Evolutionary conservation across 2,329 filamentous ascomycete species (phyloP).

Genomic region (Epicoccum sorghinum): DNA sequence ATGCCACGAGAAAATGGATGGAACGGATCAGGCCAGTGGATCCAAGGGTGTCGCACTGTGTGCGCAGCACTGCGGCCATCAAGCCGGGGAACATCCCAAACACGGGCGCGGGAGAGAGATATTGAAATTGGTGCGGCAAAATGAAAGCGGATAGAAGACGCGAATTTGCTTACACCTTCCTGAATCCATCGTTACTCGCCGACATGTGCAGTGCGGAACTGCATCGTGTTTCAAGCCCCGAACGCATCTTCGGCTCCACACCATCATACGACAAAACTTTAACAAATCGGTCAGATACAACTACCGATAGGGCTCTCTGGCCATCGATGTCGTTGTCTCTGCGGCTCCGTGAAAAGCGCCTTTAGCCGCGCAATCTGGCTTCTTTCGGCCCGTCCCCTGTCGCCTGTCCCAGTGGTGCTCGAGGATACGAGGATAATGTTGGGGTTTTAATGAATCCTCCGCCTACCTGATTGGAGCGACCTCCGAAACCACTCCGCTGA

Average conservation of each 20-base stretch:
- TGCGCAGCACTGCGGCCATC: constrained; percentile 21
- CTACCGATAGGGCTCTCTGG: neutral
- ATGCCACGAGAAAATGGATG: constrained; percentile 6
- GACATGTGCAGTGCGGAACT: neutral
- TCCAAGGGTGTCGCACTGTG: constrained; percentile 24
- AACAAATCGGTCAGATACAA: neutral
- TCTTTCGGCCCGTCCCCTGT: neutral
- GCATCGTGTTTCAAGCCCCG: no score
- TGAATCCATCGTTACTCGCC: neutral
- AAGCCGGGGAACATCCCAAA: constrained; percentile 9
- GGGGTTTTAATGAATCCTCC: neutral
- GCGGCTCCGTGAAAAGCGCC: neutral
- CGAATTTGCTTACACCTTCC: neutral
- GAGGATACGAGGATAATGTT: neutral
- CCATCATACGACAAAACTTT: neutral
- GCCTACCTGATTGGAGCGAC: neutral
- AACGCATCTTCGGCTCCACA: neutral
- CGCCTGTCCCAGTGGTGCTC: neutral
- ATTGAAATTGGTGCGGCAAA: constrained; percentile 13
- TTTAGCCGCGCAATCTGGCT: neutral
- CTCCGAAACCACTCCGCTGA: neutral
- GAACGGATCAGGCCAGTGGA: constrained; percentile 19
- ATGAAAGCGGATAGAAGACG: neutral
- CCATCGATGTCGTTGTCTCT: neutral
- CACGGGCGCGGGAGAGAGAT: constrained; percentile 8